Evolutionary conservation across 2,329 filamentous ascomycete species (phyloP).

Genomic region (Monosporascus sp.): DNA sequence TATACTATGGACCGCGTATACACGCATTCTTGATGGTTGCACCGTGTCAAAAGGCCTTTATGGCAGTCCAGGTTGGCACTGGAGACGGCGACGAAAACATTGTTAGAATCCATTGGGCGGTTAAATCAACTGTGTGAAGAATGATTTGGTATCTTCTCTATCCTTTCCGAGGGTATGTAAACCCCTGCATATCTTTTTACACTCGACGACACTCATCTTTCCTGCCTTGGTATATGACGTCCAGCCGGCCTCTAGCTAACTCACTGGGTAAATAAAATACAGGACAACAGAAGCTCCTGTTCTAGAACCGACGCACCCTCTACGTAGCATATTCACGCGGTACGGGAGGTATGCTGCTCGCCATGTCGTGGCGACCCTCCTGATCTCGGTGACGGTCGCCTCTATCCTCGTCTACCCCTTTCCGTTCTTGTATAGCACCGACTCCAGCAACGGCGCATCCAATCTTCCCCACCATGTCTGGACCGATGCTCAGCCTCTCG

Average conservation of each 20-base stretch:
- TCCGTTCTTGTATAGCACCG: slow-evolving; percentile 67
- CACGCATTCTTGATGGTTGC: too few relatives aligned
- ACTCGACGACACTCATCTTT: slow-evolving; percentile 2
- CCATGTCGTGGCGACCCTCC: slow-evolving; percentile 68
- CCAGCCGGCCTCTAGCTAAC: too few relatives aligned
- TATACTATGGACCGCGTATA: too few relatives aligned
- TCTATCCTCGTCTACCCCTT: slow-evolving; percentile 69
- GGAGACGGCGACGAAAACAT: slow-evolving; percentile 1
- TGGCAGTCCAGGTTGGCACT: not conserved
- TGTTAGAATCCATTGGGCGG: slow-evolving; percentile 4
- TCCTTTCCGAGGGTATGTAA: slow-evolving; percentile 67
- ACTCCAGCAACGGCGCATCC: slow-evolving; percentile 65
- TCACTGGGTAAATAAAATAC: slow-evolving; percentile 4
- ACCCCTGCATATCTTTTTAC: slow-evolving; percentile 6
- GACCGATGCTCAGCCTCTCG: slow-evolving; percentile 65
- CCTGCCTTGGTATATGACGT: too few relatives aligned
- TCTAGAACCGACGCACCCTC: slow-evolving; percentile 58
- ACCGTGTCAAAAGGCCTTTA: not conserved
- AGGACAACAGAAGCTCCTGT: slow-evolving; percentile 72
- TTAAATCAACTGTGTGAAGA: slow-evolving; percentile 19
- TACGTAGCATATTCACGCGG: slow-evolving; percentile 59
- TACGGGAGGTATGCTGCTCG: slow-evolving; percentile 67
- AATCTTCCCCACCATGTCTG: slow-evolving; percentile 75
- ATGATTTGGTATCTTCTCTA: slow-evolving; percentile 78
- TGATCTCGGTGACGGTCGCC: slow-evolving; percentile 68